These are phyloP conservation scores for Boletus calvinii DNA, from an alignment of 1,284 basidiomycete genomes.

Conservation along the genomic window DNA sequence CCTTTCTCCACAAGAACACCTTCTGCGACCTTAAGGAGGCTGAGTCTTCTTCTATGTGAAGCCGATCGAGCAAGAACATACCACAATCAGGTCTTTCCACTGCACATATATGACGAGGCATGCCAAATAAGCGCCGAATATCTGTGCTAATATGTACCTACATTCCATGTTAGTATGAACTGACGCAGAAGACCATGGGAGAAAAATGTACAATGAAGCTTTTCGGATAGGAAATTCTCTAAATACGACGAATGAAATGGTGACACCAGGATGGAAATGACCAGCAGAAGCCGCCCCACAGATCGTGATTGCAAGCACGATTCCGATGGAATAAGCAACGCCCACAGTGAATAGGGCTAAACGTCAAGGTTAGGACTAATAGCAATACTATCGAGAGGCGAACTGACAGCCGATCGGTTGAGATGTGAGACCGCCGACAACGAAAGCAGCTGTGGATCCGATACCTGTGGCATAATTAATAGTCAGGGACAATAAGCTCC, in stretches of 20 bases:
- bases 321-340: constrained; percentile 61
- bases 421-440: constrained; percentile 50
- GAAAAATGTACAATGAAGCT: constrained; percentile 44
- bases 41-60: background rate
- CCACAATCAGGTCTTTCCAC: constrained; percentile 52
- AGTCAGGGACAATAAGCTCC: background rate
- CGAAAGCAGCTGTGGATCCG: constrained; percentile 55
- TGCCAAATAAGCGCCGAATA: constrained; percentile 62
- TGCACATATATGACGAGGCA: constrained; percentile 60
- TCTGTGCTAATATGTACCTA: constrained; percentile 64
- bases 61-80: constrained; percentile 18
- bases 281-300: constrained; percentile 58
- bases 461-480: constrained; percentile 41
- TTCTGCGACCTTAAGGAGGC: constrained; percentile 37
- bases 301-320: constrained; percentile 56
- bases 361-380: constrained; percentile 2
- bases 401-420: constrained; percentile 51
- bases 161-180: constrained; percentile 4
- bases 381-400: background rate
- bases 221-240: constrained; percentile 55
- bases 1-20: constrained; percentile 43
- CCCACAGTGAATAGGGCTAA: constrained; percentile 62
- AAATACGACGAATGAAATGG: constrained; percentile 53
- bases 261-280: constrained; percentile 64
- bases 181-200: background rate